phyloP scores from a whole-genome alignment of 768 basidiomycete genomes.

The Cubamyces lactineus region DNA sequence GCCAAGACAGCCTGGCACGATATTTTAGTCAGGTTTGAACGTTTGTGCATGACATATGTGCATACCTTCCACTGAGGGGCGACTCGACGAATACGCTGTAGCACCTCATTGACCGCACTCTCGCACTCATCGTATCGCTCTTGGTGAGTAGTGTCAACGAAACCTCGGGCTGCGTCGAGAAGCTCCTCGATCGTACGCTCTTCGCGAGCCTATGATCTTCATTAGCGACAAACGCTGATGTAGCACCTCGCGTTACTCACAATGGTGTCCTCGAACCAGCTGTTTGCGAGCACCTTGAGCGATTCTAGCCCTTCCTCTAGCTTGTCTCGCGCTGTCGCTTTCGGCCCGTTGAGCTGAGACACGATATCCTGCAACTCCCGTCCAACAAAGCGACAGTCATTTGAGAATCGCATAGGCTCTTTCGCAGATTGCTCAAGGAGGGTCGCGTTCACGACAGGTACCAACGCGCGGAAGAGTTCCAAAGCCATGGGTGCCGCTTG shows the following conservation, averaged over 20 bases:
- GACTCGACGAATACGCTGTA: constrained; percentile 64
- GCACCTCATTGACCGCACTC: constrained; percentile 59
- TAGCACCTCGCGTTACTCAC: constrained; percentile 46
- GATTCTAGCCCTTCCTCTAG: constrained; percentile 54
- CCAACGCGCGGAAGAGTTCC: constrained; percentile 79
- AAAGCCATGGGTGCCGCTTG: constrained; percentile 67
- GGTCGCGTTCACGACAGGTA: constrained; percentile 62
- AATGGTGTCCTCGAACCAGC: constrained; percentile 71
- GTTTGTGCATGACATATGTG: not conserved
- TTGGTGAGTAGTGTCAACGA: constrained; percentile 69
- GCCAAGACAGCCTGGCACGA: constrained; percentile 60
- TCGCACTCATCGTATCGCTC: constrained; percentile 80
- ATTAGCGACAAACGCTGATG: constrained; percentile 8
- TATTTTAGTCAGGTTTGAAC: not conserved
- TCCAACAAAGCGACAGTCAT: constrained; percentile 75
- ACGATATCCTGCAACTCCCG: constrained; percentile 51
- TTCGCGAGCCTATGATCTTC: constrained; percentile 49
- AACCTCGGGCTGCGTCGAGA: constrained; percentile 61
- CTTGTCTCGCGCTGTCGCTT: constrained; percentile 44
- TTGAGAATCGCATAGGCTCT: constrained; percentile 73
- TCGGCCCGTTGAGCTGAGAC: not conserved
- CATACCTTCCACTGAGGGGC: constrained; percentile 76
- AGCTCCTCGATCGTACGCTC: constrained; percentile 49
- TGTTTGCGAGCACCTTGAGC: constrained; percentile 61
- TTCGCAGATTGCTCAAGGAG: constrained; percentile 53